Percentiles rank a stretch among this genome's conserved stretches.
Conservation (phyloP, 352 stramenopile genomes). For the Phytopythium helicoides region DNA sequence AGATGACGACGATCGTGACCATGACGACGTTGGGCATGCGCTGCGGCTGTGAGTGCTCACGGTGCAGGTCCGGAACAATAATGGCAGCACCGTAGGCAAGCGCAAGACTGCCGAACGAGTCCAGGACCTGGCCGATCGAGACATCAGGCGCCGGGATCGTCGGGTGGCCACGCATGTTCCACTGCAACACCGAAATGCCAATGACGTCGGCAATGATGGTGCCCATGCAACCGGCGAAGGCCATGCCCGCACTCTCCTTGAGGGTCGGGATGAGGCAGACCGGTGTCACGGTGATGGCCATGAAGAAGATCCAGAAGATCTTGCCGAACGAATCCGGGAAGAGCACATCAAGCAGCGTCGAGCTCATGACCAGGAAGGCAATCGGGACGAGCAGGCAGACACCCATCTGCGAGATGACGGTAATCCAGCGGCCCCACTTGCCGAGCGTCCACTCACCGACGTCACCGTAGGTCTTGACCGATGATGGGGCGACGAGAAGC, state of each 20-base stretch:
- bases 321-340: constrained; percentile 42
- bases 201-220: constrained; percentile 51
- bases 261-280: constrained; percentile 46
- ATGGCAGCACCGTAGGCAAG: constrained; percentile 53
- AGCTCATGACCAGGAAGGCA: constrained; percentile 48
- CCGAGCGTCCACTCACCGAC: constrained; percentile 31
- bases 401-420: constrained; percentile 38
- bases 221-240: constrained; percentile 41
- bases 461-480: constrained; percentile 50
- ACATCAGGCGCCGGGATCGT: constrained; percentile 32
- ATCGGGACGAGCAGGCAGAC: constrained; percentile 38
- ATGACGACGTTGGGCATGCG: constrained; percentile 53
- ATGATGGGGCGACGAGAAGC: constrained; percentile 36
- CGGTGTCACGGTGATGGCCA: constrained; percentile 39
- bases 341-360: constrained; percentile 35
- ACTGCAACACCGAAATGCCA: constrained; percentile 31
- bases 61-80: constrained; percentile 47
- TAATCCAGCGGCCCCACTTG: constrained; percentile 35
- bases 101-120: constrained; percentile 47
- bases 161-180: constrained; percentile 42
- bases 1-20: constrained; percentile 48
- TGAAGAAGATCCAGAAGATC: constrained; percentile 50
- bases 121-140: constrained; percentile 39
- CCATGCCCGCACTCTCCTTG: constrained; percentile 42
- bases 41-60: constrained; percentile 45